Base-by-base conservation (phyloP, 1,284 basidiomycete species). In the Marasmius fiardii region DNA sequence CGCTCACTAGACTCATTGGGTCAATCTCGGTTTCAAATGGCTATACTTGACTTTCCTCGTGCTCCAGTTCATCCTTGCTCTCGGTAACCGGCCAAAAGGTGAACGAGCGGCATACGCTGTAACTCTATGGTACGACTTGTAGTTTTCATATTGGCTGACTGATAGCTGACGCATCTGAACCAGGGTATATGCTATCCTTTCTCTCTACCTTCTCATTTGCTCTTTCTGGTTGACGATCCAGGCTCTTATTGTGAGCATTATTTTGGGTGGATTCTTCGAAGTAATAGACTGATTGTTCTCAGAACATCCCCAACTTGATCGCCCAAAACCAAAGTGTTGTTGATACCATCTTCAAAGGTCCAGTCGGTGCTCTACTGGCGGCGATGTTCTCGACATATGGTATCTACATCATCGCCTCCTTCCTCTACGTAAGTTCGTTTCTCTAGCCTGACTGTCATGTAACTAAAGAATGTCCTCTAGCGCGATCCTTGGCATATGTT, bases 401-500 rank as follows among this genome's bases (percentile, higher is more conserved):
- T 59, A 88, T 93, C 62, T 94, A 93, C 72, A 77, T 95, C 58
- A 69, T 91, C 26, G 82, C 92, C 1, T 97, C 93, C 1, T 83
- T 95, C 71, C 83, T 98, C 64, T 98, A 95, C 67, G 92, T 95
- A 62, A 74, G 90, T 76, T 20, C 10, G 3, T 37, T 50, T 28
- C 10, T 49, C 33, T 41, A 20, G 24, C 33, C 16, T 21, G 48
- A 33, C 7, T 6, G 11, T 45, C 18, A 5, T 6, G 14, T 10
- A 56, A 16, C n/a, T 43, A 49, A 12, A 39, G 28, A 21, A 18
- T 47, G 18, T 44, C n/a, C 49, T 58, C 12, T 61, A 94, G 90
- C 84, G 90, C 58, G 95, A 98, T 73, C 95, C 95, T 5, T 98
- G 95, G 95, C 95, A 98, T 70, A 92, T 99, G 88, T 85, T 96